A percentile compares a stretch with the other conserved stretches of the same genome.
phyloP scores from a whole-genome alignment of 2,329 filamentous ascomycete genomes.

The Didymella pomorum region DNA sequence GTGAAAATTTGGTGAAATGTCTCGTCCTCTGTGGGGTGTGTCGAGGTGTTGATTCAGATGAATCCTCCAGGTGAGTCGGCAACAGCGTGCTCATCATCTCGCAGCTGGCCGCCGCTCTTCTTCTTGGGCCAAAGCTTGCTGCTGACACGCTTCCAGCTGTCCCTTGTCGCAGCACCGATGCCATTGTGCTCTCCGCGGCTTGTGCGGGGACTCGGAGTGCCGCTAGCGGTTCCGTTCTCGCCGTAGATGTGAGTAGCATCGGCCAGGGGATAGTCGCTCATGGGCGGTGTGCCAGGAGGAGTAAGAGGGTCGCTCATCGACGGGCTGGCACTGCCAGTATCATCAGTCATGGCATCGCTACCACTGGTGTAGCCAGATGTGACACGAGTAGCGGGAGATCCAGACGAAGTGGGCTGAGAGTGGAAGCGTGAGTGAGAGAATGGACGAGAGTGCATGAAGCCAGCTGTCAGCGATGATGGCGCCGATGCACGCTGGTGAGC shows the following conservation, averaged over 20 bases:
- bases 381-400: constrained; percentile 37
- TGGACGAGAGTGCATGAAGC: constrained; percentile 48
- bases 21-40: constrained; percentile 1
- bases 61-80: constrained; percentile 34
- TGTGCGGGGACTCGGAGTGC: constrained; percentile 49
- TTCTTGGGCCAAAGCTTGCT: constrained; percentile 54
- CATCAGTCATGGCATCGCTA: constrained; percentile 63
- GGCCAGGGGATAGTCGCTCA: constrained; percentile 59
- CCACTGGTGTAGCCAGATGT: constrained; percentile 53
- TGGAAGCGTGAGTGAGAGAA: constrained; percentile 50
- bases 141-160: constrained; percentile 53
- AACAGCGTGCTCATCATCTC: constrained; percentile 48
- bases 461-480: constrained; percentile 49
- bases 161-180: constrained; percentile 46
- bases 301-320: constrained; percentile 71
- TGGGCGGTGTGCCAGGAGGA: constrained; percentile 79
- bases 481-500: constrained; percentile 51
- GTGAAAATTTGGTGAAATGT: constrained; percentile 16
- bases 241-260: constrained; percentile 49
- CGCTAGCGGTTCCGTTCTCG: constrained; percentile 43
- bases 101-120: constrained; percentile 47
- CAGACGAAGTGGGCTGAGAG: constrained; percentile 48
- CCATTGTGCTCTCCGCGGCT: constrained; percentile 50
- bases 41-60: constrained; percentile 14
- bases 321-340: constrained; percentile 64